Evolutionary conservation across 140 eudicot species (phyloP), one percentile per base, ranked within the genome.

Genomic region (Anethum foeniculum): DNA sequence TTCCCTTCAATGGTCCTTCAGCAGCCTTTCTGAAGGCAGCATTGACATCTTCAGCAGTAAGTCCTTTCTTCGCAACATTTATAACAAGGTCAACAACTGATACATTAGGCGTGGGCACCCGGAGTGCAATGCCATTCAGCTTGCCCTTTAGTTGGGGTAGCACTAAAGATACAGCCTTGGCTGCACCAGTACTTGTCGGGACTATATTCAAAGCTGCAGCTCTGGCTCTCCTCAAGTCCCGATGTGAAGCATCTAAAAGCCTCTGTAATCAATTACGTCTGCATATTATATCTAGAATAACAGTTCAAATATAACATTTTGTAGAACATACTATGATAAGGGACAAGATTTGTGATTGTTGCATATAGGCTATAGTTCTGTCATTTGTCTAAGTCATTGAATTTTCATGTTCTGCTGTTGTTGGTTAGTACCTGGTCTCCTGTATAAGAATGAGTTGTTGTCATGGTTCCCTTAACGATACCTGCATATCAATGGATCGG

Each of bases 171-270:
- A 94, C 98, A 23, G 98, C 98, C 93, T 94, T 94, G 86, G 98
- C 98, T 71, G 98, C 98, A 80, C 98, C 98, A 0, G 98, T 94
- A 80, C 97, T 92, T 23, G 97, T 94, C 46, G 98, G 97, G 77
- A 94, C 98, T n/a, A 94, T 94, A 92, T 94, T 94, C n/a, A 94
- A 79, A 52, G 98, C 98, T 12, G 97, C 98, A 0, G 98, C 98
- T 84, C 98, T 87, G 25, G 98, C 98, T 78, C 98, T 83, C 91
- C 98, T 92, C 80, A 94, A 86, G 87, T 94, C 98, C 82, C 97
- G 80, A 94, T 94, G 98, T 32, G 97, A 92, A 82, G 98, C 98
- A 72, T 94, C 98, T 79, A 94, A 73, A 47, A 94, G 92, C 87
- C 98, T 92, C 95, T 94, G 89, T 46, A n/a, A 72, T 21, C 51